These are phyloP conservation scores for Apiotrichum veenhuisii DNA, from an alignment of 1,284 basidiomycete genomes.

Conservation along the genomic window DNA sequence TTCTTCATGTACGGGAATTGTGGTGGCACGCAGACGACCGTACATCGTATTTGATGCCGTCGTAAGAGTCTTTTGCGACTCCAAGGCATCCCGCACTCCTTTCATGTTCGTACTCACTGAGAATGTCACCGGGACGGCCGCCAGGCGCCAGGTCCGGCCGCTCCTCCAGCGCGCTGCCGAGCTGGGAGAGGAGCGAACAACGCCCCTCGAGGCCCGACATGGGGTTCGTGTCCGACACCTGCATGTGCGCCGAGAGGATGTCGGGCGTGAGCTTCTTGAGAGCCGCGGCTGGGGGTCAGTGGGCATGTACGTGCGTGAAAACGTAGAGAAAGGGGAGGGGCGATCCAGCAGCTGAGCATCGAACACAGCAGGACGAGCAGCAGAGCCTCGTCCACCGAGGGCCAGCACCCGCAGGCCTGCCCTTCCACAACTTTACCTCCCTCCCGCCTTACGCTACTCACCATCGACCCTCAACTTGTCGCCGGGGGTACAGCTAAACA, in stretches of 20 bases:
- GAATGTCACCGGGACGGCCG: conserved; percentile 75
- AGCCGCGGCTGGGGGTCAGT: conserved; percentile 59
- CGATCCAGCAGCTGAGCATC: too few species aligned
- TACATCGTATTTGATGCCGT: too few species aligned
- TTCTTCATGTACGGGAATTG: too few species aligned
- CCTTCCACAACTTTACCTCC: too few species aligned
- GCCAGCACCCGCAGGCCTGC: too few species aligned
- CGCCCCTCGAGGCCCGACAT: conserved; percentile 90
- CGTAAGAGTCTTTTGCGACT: too few species aligned
- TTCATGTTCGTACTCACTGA: conserved; percentile 55
- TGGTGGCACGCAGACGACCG: too few species aligned
- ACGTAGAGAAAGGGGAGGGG: too few species aligned
- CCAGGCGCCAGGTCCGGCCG: conserved; percentile 61
- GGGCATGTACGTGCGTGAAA: too few species aligned
- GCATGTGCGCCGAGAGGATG: conserved; percentile 67
- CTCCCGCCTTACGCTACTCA: conserved; percentile 41
- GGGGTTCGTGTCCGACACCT: conserved; percentile 71
- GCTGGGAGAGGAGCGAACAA: conserved; percentile 66
- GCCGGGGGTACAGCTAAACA: conserved; percentile 66
- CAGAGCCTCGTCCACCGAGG: too few species aligned
- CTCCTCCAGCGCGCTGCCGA: conserved; percentile 64
- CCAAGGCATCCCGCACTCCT: too few species aligned
- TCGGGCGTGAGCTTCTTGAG: conserved; percentile 64
- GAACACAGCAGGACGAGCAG: too few species aligned
- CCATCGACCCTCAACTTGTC: conserved; percentile 75